Percentiles rank a stretch among this genome's conserved stretches.
Conservation (phyloP, 2,329 filamentous ascomycete genomes). For the Penicillium sclerotigenum region DNA sequence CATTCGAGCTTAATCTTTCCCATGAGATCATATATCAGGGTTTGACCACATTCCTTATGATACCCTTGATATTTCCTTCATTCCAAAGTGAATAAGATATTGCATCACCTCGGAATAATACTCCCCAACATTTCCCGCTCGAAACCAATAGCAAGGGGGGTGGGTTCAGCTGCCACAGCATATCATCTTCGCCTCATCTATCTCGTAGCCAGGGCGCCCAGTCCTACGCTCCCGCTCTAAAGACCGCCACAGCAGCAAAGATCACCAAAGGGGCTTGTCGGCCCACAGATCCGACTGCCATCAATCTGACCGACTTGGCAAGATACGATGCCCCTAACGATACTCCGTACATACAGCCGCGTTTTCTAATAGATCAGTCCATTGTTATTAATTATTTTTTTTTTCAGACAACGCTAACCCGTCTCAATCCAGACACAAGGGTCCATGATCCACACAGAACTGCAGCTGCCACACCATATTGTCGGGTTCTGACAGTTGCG, state of each 20-base stretch:
- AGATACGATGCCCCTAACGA: background rate
- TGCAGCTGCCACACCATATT: conserved; percentile 22
- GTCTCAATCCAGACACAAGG: conserved; percentile 1
- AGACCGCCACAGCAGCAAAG: conserved; percentile 1
- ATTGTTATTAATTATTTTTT: background rate
- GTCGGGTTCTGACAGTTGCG: conserved; percentile 27
- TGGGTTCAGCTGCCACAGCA: background rate
- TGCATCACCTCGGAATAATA: conserved; percentile 1
- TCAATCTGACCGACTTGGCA: background rate
- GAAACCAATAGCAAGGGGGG: background rate
- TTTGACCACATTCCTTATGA: background rate
- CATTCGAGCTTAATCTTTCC: background rate
- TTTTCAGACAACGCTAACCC: background rate
- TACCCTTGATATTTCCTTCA: background rate
- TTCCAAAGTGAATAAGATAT: conserved; percentile 3
- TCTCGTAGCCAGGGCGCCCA: background rate
- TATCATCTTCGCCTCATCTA: background rate
- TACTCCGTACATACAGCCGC: too few species aligned
- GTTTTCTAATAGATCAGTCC: conserved; percentile 9
- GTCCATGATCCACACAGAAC: conserved; percentile 16
- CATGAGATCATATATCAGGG: background rate
- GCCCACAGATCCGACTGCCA: conserved; percentile 1
- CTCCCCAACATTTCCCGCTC: background rate
- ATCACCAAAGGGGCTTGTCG: conserved; percentile 1
- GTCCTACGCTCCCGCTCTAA: background rate